Base-by-base conservation (phyloP, 257 asterid genomes). In the Fraxinus anomala region DNA sequence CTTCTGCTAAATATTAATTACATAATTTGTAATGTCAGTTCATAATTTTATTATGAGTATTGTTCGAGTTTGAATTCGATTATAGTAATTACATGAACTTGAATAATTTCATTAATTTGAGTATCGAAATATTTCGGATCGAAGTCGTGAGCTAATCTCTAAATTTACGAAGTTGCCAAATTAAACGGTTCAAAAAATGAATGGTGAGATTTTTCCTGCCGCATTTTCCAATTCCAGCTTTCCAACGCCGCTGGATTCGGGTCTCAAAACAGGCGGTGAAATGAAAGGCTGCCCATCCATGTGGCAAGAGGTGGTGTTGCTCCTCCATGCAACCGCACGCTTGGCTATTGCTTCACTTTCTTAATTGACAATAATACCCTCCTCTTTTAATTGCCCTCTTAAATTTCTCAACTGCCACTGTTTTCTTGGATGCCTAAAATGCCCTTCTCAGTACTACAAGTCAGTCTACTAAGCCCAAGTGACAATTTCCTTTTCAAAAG, bases 241-340 rank as follows among this genome's bases (percentile, higher is more conserved):
- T 19, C 66, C 65, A 26, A 54, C 65, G 65, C 65, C 24, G 66
- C 66, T 56, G 28, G 24, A 19, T n/a, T n/a, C 13, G 17, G 65
- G 66, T 56, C 10, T n/a, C 10, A n/a, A 6, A 54, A 21, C 65
- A 17, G 11, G 23, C 26, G 24, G 21, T 54, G 65, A 54, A 19
- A 54, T n/a, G 66, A 42, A n/a, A 17, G 66, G 66, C 65, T 17
- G 65, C 65, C 63, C 65, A 16, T 54, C 65, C 65, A 17, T 1
- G 10, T 56, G 66, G 26, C 66, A 21, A 56, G 66, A 56, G 12
- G 66, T 54, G 26, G 3, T n/a, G 66, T 8, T 56, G 9, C 66
- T n/a, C 66, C 7, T 80, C 7, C 90, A 87, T 87, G 87, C 90
- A 87, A 75, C 88, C 88, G 88, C 88, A 87, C 87, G 84, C 82